These are phyloP conservation scores for Phialocephala subalpina DNA, from an alignment of 2,329 filamentous ascomycete species.

Conservation along the genomic window DNA sequence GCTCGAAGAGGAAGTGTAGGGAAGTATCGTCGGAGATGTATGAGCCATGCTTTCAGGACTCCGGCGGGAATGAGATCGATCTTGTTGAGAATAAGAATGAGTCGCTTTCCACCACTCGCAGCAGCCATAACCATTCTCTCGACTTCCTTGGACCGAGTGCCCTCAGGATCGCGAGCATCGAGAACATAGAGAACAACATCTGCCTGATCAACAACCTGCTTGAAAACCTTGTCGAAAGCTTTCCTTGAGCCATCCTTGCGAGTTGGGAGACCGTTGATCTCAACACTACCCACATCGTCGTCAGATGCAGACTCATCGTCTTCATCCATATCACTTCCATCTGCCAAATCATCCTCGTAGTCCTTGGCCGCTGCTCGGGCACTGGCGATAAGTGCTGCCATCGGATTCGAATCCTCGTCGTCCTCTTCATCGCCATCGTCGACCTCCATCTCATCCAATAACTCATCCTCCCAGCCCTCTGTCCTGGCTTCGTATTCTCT, in stretches of 20 bases:
- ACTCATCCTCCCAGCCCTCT: conserved; percentile 54
- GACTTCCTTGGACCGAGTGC: conserved; percentile 88
- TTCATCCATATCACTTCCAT: conserved; percentile 62
- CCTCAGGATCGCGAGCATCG: conserved; percentile 89
- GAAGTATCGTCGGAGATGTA: conserved; percentile 86
- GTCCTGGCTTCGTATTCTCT: conserved; percentile 53
- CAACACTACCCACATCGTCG: conserved; percentile 56
- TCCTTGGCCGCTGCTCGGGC: conserved; percentile 79
- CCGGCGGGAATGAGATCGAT: conserved; percentile 87
- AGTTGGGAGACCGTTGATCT: conserved; percentile 61
- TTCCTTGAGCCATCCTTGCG: conserved; percentile 74
- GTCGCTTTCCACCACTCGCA: conserved; percentile 80
- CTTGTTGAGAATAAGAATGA: conserved; percentile 95
- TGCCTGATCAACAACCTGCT: conserved; percentile 86
- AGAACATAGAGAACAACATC: conserved; percentile 94
- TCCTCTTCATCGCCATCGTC: conserved; percentile 63
- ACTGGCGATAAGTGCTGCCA: conserved; percentile 89
- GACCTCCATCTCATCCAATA: conserved; percentile 61
- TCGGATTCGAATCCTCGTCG: conserved; percentile 80
- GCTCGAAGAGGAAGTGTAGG: conserved; percentile 90
- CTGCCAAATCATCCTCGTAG: conserved; percentile 64
- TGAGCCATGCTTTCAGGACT: conserved; percentile 85
- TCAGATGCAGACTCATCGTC: conserved; percentile 57
- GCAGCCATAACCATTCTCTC: conserved; percentile 93
- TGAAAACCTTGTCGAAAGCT: conserved; percentile 96